Percentiles rank a stretch among this genome's conserved stretches.
Evolutionary conservation across 768 basidiomycete species (phyloP).

Genomic region (Russula ochroleuca): DNA sequence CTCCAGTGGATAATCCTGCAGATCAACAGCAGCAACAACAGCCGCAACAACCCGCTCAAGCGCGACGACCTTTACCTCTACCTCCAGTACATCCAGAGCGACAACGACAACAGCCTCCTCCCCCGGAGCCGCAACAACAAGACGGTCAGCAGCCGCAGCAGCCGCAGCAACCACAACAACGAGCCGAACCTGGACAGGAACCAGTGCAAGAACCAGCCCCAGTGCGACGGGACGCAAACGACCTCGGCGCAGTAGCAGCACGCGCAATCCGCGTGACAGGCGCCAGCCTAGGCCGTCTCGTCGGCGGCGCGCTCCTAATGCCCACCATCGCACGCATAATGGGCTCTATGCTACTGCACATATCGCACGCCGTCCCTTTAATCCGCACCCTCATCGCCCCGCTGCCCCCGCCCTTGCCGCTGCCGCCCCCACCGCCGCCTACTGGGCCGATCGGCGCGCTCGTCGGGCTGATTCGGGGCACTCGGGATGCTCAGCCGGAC

Average conservation of each 20-base stretch:
- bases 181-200: background rate
- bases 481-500: background rate
- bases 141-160: background rate
- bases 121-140: background rate
- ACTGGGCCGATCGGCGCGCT: background rate
- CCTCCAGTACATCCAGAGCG: background rate
- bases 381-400: conserved; percentile 35
- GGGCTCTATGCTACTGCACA: conserved; percentile 54
- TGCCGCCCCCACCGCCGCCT: background rate
- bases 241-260: conserved; percentile 49
- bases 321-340: conserved; percentile 63
- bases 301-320: conserved; percentile 66
- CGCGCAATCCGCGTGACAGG: conserved; percentile 55
- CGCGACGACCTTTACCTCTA: background rate
- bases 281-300: conserved; percentile 56
- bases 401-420: background rate
- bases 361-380: conserved; percentile 45
- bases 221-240: conserved; percentile 22
- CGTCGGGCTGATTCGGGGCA: background rate
- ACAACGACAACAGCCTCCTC: background rate
- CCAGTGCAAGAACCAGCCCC: conserved; percentile 2
- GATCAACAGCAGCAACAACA: conserved; percentile 1
- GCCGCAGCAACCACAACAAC: background rate
- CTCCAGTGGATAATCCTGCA: background rate
- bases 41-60: conserved; percentile 8